These are phyloP conservation scores for Drechslerella coelobrocha DNA, from an alignment of 2,329 filamentous ascomycete species.

Conservation along the genomic window DNA sequence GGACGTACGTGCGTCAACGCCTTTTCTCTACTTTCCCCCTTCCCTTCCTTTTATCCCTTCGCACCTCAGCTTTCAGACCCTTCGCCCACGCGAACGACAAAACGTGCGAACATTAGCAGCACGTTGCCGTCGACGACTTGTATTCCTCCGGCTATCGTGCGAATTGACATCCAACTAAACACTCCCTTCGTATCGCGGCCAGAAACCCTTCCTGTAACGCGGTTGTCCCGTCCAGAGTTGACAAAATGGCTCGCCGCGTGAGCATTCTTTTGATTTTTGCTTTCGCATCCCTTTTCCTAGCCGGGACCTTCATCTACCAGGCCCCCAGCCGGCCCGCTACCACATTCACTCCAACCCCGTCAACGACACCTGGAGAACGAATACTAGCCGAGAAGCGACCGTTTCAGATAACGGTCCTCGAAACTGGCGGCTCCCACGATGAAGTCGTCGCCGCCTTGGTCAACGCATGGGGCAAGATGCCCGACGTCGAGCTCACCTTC, in stretches of 20 bases:
- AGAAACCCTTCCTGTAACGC: background rate
- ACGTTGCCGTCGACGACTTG: too few relatives aligned
- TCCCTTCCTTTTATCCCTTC: background rate
- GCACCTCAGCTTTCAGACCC: background rate
- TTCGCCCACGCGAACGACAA: background rate
- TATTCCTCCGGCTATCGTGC: too few relatives aligned
- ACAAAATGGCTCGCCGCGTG: conserved; percentile 51
- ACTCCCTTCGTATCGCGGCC: background rate
- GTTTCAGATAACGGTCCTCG: conserved; percentile 51
- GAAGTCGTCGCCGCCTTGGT: conserved; percentile 56
- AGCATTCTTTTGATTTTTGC: conserved; percentile 49
- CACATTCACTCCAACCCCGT: conserved; percentile 7
- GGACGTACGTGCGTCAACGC: background rate
- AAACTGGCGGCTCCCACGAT: conserved; percentile 55
- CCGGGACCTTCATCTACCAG: conserved; percentile 50
- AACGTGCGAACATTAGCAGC: background rate
- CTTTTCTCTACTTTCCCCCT: background rate
- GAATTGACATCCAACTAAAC: too few relatives aligned
- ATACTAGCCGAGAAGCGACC: conserved; percentile 34
- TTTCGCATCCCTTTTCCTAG: conserved; percentile 50
- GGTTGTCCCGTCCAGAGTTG: conserved; percentile 15
- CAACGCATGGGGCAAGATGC: conserved; percentile 54
- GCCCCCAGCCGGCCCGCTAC: conserved; percentile 33
- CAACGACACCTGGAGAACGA: conserved; percentile 6
- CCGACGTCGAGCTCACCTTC: conserved; percentile 51